phyloP scores from a whole-genome alignment of 345 rosid species.

The Limnanthes douglasii region DNA sequence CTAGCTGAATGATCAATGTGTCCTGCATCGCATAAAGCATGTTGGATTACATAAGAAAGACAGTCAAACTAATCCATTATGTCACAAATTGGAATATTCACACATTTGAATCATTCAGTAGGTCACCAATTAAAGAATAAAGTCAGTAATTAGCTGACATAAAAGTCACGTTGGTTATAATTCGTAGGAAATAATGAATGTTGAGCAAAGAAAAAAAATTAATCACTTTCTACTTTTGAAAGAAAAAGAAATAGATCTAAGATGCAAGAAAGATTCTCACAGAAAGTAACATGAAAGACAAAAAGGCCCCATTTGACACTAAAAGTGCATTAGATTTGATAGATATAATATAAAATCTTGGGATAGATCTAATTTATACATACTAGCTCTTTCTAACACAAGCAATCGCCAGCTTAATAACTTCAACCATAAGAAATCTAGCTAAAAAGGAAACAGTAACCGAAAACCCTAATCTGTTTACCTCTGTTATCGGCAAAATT shows the following conservation, averaged over 20 bases:
- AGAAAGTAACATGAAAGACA: slow-evolving; percentile 12
- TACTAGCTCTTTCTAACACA: no score
- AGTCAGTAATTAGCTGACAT: no score
- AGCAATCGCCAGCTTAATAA: no score
- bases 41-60: slow-evolving; percentile 5
- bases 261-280: slow-evolving; percentile 12
- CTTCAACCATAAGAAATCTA: background rate
- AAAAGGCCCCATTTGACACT: slow-evolving; percentile 11
- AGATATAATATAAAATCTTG: no score
- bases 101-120: no score
- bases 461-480: slow-evolving; percentile 5
- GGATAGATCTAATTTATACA: no score
- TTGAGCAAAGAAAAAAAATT: background rate
- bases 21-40: slow-evolving; percentile 24
- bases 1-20: slow-evolving; percentile 85
- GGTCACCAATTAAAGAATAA: no score
- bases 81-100: no score
- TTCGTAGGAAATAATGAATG: background rate
- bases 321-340: slow-evolving; percentile 12
- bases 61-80: background rate
- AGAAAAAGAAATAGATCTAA: slow-evolving; percentile 14
- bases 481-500: slow-evolving; percentile 89
- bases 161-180: no score
- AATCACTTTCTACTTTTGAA: slow-evolving; percentile 13
- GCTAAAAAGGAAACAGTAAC: background rate